These are phyloP conservation scores for Stylonectria norvegica DNA, from an alignment of 2,329 filamentous ascomycete genomes.

Conservation along the genomic window DNA sequence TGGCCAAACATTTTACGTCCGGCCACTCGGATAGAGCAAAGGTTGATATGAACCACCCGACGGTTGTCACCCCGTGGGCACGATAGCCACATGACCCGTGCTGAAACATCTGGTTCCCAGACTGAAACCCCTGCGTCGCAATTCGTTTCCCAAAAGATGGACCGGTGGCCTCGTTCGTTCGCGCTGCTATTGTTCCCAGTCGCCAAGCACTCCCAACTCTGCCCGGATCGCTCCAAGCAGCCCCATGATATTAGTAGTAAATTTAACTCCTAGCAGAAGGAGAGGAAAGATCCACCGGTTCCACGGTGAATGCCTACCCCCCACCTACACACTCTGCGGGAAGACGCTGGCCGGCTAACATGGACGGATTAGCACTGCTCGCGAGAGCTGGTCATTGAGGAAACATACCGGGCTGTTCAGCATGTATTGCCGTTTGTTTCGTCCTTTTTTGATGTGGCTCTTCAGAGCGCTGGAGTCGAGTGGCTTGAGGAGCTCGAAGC, in stretches of 20 bases:
- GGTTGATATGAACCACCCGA: slow-evolving; percentile 19
- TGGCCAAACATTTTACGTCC: slow-evolving; percentile 28
- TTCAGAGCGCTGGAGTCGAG: slow-evolving; percentile 94
- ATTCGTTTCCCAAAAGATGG: slow-evolving; percentile 13
- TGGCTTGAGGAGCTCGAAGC: slow-evolving; percentile 94
- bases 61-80: slow-evolving; percentile 32
- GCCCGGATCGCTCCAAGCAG: slow-evolving; percentile 21
- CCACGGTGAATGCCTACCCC: slow-evolving; percentile 13
- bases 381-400: no score
- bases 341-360: slow-evolving; percentile 52
- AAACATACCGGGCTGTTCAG: slow-evolving; percentile 88
- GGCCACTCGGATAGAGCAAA: slow-evolving; percentile 20
- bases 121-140: slow-evolving; percentile 15
- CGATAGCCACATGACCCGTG: slow-evolving; percentile 18
- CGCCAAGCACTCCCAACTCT: slow-evolving; percentile 10
- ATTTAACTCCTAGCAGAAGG: slow-evolving; percentile 1
- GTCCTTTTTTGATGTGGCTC: slow-evolving; percentile 97
- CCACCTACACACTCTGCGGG: slow-evolving; percentile 52
- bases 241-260: slow-evolving; percentile 5
- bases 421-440: slow-evolving; percentile 91
- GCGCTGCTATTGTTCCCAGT: slow-evolving; percentile 15
- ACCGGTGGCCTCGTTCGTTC: slow-evolving; percentile 16
- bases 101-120: slow-evolving; percentile 17
- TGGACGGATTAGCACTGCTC: no score
- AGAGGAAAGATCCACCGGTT: slow-evolving; percentile 4